These are phyloP conservation scores for Suillus lakei DNA, from an alignment of 768 basidiomycete genomes.

Conservation along the genomic window DNA sequence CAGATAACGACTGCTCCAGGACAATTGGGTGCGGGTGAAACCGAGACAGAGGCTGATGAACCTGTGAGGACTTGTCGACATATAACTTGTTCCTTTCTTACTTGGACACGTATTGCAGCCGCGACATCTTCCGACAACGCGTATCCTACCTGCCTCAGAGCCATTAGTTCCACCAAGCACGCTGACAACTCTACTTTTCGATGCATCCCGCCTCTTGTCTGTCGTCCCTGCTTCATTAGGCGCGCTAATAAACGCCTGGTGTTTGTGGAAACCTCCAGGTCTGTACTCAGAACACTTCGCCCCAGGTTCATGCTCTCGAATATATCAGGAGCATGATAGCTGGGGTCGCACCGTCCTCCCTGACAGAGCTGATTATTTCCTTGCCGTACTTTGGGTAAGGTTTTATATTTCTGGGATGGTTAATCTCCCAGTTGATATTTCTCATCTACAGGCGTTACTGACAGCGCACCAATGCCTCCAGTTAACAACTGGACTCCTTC, in stretches of 20 bases:
- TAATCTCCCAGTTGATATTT: neutral
- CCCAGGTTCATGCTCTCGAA: constrained; percentile 9
- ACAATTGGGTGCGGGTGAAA: constrained; percentile 69
- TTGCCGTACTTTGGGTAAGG: constrained; percentile 76
- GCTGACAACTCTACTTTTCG: constrained; percentile 66
- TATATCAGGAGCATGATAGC: neutral
- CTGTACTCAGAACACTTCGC: constrained; percentile 12
- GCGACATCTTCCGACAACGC: constrained; percentile 70
- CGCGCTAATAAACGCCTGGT: constrained; percentile 63
- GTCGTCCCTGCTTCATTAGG: constrained; percentile 77
- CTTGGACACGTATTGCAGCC: constrained; percentile 42
- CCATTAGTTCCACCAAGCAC: constrained; percentile 54
- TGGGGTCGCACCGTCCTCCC: constrained; percentile 46
- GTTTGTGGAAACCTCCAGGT: constrained; percentile 51
- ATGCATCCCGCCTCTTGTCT: constrained; percentile 69
- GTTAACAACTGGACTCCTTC: constrained; percentile 87
- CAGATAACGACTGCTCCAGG: constrained; percentile 69
- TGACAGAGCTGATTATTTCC: constrained; percentile 64
- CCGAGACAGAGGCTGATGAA: constrained; percentile 80
- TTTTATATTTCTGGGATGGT: neutral
- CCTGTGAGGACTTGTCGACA: constrained; percentile 51
- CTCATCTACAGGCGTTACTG: constrained; percentile 64
- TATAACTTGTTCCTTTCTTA: constrained; percentile 7
- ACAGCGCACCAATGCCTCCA: constrained; percentile 90
- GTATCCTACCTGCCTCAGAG: constrained; percentile 55